phyloP scores from a whole-genome alignment of 345 rosid species.

The Diplotaxis tenuifolia region DNA sequence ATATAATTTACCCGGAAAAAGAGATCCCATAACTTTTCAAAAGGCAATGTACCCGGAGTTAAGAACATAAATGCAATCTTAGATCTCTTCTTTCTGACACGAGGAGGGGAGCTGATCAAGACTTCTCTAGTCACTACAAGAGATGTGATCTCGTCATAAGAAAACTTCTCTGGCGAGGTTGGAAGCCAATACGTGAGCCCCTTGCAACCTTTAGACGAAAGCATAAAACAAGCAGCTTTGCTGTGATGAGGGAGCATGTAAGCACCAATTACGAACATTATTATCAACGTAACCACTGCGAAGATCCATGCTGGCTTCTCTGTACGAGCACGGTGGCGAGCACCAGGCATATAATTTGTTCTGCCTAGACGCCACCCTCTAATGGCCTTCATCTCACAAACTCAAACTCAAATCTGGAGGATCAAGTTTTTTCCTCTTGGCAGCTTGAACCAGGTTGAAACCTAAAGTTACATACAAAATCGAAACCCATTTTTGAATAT shows the following conservation, averaged over 20 bases:
- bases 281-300: slow-evolving; percentile 64
- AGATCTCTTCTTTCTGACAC: slow-evolving; percentile 48
- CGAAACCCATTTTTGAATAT: background rate
- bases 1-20: slow-evolving; percentile 59
- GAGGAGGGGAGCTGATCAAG: slow-evolving; percentile 57
- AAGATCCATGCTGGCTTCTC: slow-evolving; percentile 87
- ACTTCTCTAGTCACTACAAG: slow-evolving; percentile 75
- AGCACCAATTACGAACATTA: slow-evolving; percentile 72
- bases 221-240: slow-evolving; percentile 63
- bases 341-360: slow-evolving; percentile 60
- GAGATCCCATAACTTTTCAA: slow-evolving; percentile 92
- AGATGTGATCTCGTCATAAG: slow-evolving; percentile 77
- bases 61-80: slow-evolving; percentile 96
- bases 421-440: slow-evolving; percentile 7
- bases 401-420: slow-evolving; percentile 15
- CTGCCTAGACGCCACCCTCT: slow-evolving; percentile 37
- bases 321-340: slow-evolving; percentile 64
- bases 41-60: slow-evolving; percentile 84
- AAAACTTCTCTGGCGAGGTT: slow-evolving; percentile 68
- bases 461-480: slow-evolving; percentile 7
- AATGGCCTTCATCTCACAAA: slow-evolving; percentile 30
- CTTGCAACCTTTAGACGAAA: slow-evolving; percentile 83
- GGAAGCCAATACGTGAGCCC: slow-evolving; percentile 91
- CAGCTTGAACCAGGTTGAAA: slow-evolving; percentile 17
- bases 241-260: slow-evolving; percentile 81